These are phyloP conservation scores for Borealophlyctis nickersoniae DNA, from an alignment of 192 early-diverging fungal genomes.

Conservation along the genomic window DNA sequence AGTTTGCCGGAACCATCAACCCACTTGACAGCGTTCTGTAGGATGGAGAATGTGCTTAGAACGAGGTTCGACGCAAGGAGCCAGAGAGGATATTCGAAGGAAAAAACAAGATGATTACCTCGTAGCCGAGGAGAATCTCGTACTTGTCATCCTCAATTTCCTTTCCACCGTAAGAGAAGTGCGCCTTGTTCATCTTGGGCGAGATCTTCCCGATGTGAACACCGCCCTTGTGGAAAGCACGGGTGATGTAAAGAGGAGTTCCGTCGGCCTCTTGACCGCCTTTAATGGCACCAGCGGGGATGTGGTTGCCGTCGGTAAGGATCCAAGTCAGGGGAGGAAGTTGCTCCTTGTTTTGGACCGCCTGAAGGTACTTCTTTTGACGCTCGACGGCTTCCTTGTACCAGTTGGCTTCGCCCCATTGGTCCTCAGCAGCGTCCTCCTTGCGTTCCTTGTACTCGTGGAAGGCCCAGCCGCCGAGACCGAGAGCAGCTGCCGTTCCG, in stretches of 20 bases:
- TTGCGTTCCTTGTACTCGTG: slow-evolving; percentile 34
- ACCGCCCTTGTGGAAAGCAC: slow-evolving; percentile 41
- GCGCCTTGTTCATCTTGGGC: slow-evolving; percentile 33
- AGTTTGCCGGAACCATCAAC: slow-evolving; percentile 45
- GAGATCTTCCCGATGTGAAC: slow-evolving; percentile 39
- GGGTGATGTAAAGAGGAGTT: slow-evolving; percentile 59
- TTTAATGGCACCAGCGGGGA: slow-evolving; percentile 50
- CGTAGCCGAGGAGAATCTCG: slow-evolving; percentile 61
- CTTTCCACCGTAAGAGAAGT: slow-evolving; percentile 55
- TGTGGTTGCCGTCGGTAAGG: slow-evolving; percentile 20
- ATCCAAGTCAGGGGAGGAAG: slow-evolving; percentile 27
- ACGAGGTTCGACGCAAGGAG: slow-evolving; percentile 11
- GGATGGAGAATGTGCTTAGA: slow-evolving; percentile 50
- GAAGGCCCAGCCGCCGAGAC: slow-evolving; percentile 33
- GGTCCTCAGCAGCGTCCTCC: slow-evolving; percentile 9
- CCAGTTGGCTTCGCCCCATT: slow-evolving; percentile 19
- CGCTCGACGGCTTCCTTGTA: slow-evolving; percentile 21
- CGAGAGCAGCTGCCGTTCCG: slow-evolving; percentile 37
- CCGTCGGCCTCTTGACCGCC: slow-evolving; percentile 59
- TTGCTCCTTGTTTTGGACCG: slow-evolving; percentile 16
- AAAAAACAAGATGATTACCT: slow-evolving; percentile 51
- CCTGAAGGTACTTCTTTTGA: slow-evolving; percentile 22
- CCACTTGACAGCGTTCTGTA: slow-evolving; percentile 54
- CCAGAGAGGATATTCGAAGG: slow-evolving; percentile 44
- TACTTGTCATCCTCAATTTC: slow-evolving; percentile 46